Conservation (phyloP, 441 rosid genomes). For the Capsella rubella region DNA sequence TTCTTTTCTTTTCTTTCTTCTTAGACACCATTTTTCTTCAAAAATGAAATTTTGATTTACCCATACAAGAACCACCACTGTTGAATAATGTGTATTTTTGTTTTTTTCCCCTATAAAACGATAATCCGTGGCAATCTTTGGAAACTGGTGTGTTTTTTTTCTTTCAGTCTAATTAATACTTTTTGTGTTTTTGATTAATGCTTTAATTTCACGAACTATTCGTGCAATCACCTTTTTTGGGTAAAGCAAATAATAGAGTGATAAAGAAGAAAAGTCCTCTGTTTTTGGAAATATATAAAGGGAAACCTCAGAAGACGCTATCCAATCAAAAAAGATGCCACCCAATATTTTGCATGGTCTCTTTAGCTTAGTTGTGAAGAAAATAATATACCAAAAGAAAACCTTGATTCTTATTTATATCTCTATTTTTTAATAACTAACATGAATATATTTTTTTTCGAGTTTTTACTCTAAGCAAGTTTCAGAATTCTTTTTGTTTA, state of each 20-base stretch:
- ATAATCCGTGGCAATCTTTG: too few relatives aligned
- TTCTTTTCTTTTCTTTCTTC: not conserved
- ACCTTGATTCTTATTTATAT: slow-evolving; percentile 9
- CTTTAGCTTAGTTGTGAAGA: slow-evolving; percentile 53
- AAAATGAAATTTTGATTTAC: too few relatives aligned
- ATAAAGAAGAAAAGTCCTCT: slow-evolving; percentile 18
- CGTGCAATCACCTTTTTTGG: slow-evolving; percentile 29
- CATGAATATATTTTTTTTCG: not conserved
- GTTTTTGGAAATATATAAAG: slow-evolving; percentile 29
- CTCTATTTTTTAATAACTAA: not conserved
- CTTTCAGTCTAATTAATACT: not conserved
- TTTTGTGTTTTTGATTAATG: slow-evolving; percentile 7
- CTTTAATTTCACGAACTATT: slow-evolving; percentile 7
- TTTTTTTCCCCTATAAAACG: too few relatives aligned
- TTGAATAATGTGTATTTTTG: too few relatives aligned
- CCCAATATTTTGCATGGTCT: slow-evolving; percentile 21
- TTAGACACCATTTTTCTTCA: not conserved
- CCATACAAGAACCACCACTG: not conserved
- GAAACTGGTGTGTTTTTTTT: not conserved
- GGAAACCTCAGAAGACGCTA: slow-evolving; percentile 32
- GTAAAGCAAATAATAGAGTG: slow-evolving; percentile 33
- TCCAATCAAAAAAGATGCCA: slow-evolving; percentile 47
- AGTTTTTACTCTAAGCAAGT: not conserved
- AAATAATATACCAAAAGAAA: slow-evolving; percentile 25
- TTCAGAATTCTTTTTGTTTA: not conserved